These are phyloP conservation scores for Ascocoryne sarcoides DNA, from an alignment of 2,329 filamentous ascomycete species.

Conservation along the genomic window DNA sequence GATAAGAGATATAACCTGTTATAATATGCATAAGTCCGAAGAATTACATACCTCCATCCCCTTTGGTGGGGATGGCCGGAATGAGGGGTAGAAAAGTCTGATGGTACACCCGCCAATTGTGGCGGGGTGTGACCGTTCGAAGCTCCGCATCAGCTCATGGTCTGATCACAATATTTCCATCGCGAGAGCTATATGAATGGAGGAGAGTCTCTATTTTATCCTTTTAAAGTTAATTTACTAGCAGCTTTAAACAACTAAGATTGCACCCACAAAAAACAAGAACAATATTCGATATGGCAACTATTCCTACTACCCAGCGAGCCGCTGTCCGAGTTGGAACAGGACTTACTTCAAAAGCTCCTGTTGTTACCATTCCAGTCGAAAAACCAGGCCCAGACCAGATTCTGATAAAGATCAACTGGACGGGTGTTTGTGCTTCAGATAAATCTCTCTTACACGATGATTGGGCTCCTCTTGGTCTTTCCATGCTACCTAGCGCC, in stretches of 20 bases:
- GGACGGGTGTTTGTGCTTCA: neutral
- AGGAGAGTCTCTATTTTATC: too few species aligned
- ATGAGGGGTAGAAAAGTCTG: too few species aligned
- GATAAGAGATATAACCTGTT: too few species aligned
- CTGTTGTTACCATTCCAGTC: neutral
- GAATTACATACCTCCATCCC: too few species aligned
- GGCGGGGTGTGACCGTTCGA: neutral
- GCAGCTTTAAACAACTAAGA: too few species aligned
- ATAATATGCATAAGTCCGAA: too few species aligned
- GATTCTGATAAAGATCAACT: neutral
- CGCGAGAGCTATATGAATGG: too few species aligned
- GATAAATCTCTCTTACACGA: neutral
- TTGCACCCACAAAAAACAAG: too few species aligned
- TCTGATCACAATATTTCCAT: neutral
- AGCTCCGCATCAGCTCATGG: neutral
- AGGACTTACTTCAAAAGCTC: neutral
- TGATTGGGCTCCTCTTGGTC: neutral
- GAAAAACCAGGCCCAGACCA: neutral
- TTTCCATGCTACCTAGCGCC: neutral
- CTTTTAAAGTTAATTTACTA: too few species aligned
- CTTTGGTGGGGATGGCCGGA: too few species aligned
- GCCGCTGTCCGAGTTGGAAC: neutral
- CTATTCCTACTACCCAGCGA: neutral
- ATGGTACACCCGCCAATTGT: too few species aligned
- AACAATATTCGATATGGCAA: neutral